Evolutionary conservation across 495 filamentous ascomycete genomes (phyloP), one percentile per base, ranked within the genome.

Genomic region (Penicillium taxi): DNA sequence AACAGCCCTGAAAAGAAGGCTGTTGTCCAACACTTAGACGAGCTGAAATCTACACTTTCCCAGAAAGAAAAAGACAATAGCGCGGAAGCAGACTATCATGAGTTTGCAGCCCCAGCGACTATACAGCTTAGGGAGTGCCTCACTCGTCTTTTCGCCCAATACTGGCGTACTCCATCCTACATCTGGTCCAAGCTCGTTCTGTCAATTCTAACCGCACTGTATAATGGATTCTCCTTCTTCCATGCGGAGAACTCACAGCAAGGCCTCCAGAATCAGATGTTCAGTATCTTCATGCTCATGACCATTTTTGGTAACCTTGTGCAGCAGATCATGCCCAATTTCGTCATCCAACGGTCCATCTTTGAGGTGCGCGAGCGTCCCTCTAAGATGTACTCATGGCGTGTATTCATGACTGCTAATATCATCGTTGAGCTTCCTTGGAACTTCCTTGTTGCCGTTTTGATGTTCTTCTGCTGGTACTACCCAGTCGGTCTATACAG

Each of bases 211-310:
- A 80, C 12, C 42, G 74, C 72, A 1, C 63, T 94, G 3, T 93
- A 93, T 64, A 87, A 89, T 53, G 86, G 86, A 9, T 89, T 96
- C 59, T 84, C 84, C 15, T 94, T 96, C 64, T 87, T 74, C 73
- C 69, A 77, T 13, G 73, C 83, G 5, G 63, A 73, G 18, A 82
- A 78, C 53, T 74, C 71, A 12, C 59, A 80, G 2, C 84, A 91
- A 56, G 87, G 85, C 25, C 72, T 94, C 12, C 84, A 89, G 51
- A 91, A 93, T 53, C 81, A 88, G 51, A 82, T 91, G 67, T 91
- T 93, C 52, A 68, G 76, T 50, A 79, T 94, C 49, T 94, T 95
- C 67, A 78, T 89, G 69, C 59, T 94, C 4, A 63, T 87, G 28
- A 81, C 76, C 15, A 75, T 94, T 41, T 83, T 90, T 55, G 75